Conservation (phyloP, 129 eudicot species). For the Chrysanthemum makinoi region DNA sequence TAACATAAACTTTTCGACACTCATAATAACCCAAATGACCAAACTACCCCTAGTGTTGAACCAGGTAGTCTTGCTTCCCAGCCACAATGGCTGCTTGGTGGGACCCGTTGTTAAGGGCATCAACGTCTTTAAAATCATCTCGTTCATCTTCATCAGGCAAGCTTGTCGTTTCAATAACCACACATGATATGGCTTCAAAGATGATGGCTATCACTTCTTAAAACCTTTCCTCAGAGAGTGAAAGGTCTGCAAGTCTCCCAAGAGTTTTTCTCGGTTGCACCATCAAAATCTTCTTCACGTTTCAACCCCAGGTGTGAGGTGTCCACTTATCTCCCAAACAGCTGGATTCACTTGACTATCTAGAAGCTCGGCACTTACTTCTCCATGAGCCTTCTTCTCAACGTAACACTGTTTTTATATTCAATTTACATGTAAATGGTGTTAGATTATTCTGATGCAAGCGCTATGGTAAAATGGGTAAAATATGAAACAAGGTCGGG, state of each 20-base stretch:
- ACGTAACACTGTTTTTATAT: conserved; percentile 78
- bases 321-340: conserved; percentile 99
- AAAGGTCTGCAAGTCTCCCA: conserved; percentile 99
- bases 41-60: conserved; percentile 44
- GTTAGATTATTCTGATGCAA: not conserved
- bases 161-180: conserved; percentile 27
- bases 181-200: conserved; percentile 71
- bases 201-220: conserved; percentile 76
- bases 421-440: not conserved
- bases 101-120: conserved; percentile 44
- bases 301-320: conserved; percentile 91
- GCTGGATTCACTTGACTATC: conserved; percentile 99
- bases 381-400: conserved; percentile 94
- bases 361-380: conserved; percentile 82
- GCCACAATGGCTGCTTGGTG: conserved; percentile 42
- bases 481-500: not conserved
- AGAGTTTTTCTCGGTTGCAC: conserved; percentile 86
- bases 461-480: too few species aligned
- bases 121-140: conserved; percentile 54
- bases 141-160: conserved; percentile 19
- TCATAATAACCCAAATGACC: conserved; percentile 7
- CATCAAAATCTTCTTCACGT: conserved; percentile 77
- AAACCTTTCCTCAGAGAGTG: conserved; percentile 86
- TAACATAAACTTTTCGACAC: conserved; percentile 15
- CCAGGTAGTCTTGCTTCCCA: conserved; percentile 65